Conservation (phyloP, 148 eudicot genomes). For the Salicornia ramosissima region DNA sequence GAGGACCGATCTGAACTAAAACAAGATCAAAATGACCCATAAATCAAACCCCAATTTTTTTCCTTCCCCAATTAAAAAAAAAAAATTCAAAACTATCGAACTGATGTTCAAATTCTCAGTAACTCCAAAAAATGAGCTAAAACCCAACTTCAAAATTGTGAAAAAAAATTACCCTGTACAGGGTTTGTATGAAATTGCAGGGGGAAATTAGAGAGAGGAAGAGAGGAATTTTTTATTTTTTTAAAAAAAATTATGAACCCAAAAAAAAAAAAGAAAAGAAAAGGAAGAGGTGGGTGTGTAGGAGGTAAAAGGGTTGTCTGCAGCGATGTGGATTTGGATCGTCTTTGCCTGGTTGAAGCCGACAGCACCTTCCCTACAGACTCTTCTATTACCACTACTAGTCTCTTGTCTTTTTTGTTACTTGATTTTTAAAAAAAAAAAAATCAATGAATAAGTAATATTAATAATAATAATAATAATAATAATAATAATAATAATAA, state of each 20-base stretch:
- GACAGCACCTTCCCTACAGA: slow-evolving; percentile 31
- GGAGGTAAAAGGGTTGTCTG: slow-evolving; percentile 25
- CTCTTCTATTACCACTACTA: too few relatives aligned
- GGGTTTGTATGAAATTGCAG: slow-evolving; percentile 10
- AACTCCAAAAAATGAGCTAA: slow-evolving; percentile 12
- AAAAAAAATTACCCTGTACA: neutral
- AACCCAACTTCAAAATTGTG: neutral
- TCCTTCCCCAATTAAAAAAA: neutral
- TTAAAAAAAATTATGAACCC: neutral
- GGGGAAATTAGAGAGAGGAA: too few relatives aligned
- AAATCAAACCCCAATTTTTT: slow-evolving; percentile 1
- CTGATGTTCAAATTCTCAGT: neutral
- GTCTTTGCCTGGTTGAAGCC: slow-evolving; percentile 41
- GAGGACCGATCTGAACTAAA: slow-evolving; percentile 26
- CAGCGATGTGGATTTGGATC: slow-evolving; percentile 33
- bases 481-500: too few relatives aligned
- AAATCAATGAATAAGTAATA: too few relatives aligned
- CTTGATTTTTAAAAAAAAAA: too few relatives aligned
- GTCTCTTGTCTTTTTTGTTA: too few relatives aligned
- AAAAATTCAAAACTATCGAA: slow-evolving; percentile 1
- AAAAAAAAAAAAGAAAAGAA: neutral
- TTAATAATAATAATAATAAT: too few relatives aligned
- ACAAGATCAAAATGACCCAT: slow-evolving; percentile 27
- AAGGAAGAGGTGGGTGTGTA: slow-evolving; percentile 6
- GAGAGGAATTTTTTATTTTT: too few relatives aligned